Percentiles rank a stretch among this genome's conserved stretches.
Conservation (phyloP, 495 filamentous ascomycete genomes). For the Talaromyces proteolyticus region DNA sequence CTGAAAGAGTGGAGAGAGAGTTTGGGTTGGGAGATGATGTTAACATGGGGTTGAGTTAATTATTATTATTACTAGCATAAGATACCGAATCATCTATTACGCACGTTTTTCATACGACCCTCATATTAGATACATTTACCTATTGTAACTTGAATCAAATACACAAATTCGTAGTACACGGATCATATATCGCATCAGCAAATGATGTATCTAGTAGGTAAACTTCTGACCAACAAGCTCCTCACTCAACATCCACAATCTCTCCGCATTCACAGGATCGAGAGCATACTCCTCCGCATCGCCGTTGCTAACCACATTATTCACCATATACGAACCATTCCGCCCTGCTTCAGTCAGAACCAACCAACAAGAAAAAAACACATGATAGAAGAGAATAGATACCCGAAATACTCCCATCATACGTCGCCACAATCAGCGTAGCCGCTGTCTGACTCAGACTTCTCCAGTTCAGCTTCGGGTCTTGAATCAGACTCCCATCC, state of each 20-base stretch:
- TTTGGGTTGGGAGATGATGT: slow-evolving; percentile 46
- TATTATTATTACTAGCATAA: not conserved
- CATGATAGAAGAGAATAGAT: not conserved
- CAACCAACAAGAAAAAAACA: not conserved
- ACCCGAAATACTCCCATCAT: slow-evolving; percentile 1
- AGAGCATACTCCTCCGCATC: slow-evolving; percentile 13
- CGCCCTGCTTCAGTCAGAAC: not conserved
- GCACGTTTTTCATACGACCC: not conserved
- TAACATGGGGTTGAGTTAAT: slow-evolving; percentile 49
- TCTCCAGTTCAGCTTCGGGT: not conserved
- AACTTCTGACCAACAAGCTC: slow-evolving; percentile 40
- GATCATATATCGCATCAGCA: no score
- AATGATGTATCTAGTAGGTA: slow-evolving; percentile 7
- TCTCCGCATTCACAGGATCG: slow-evolving; percentile 21
- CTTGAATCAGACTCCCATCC: not conserved
- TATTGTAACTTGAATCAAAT: no score
- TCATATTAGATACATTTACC: no score
- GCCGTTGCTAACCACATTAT: slow-evolving; percentile 13
- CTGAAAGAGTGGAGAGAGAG: slow-evolving; percentile 36
- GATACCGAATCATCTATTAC: no score
- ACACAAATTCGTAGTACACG: no score
- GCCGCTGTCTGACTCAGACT: not conserved
- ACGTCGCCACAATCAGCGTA: slow-evolving; percentile 1
- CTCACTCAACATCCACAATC: slow-evolving; percentile 42
- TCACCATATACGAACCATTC: slow-evolving; percentile 10